Percentiles rank a stretch among this genome's conserved stretches.
Conservation (phyloP, 2,329 filamentous ascomycete species). For the Arthroderma sp. region DNA sequence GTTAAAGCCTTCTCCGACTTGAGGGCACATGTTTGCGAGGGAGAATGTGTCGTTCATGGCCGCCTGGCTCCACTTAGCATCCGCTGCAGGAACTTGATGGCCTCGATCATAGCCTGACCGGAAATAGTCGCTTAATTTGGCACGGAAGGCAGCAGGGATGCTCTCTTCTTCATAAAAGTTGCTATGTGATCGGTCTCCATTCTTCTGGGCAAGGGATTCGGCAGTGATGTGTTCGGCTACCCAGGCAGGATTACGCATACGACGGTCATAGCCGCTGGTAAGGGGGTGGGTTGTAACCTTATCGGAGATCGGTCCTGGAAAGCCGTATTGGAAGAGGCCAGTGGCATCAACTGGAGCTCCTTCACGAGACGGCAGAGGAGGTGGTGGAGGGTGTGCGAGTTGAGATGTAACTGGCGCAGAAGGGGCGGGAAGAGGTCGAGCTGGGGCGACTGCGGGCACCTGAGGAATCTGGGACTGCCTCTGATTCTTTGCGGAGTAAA, state of each 20-base stretch:
- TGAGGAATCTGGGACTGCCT: constrained; percentile 30
- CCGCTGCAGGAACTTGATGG: constrained; percentile 92
- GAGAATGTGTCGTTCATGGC: constrained; percentile 95
- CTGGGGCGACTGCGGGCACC: constrained; percentile 22
- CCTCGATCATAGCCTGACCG: constrained; percentile 90
- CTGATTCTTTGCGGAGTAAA: constrained; percentile 49
- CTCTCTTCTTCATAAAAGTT: constrained; percentile 66
- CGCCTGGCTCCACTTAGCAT: constrained; percentile 85
- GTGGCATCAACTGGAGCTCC: constrained; percentile 53
- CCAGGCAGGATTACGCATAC: constrained; percentile 84
- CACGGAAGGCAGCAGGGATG: constrained; percentile 78
- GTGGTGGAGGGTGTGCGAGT: constrained; percentile 19
- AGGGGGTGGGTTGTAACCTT: constrained; percentile 63
- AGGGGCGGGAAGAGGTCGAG: constrained; percentile 14
- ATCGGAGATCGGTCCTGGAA: constrained; percentile 81
- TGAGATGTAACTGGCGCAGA: constrained; percentile 13
- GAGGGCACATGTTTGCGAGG: constrained; percentile 93
- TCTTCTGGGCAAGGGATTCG: constrained; percentile 58
- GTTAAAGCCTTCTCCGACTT: constrained; percentile 97
- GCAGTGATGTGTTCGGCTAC: constrained; percentile 94
- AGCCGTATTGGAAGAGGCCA: constrained; percentile 73
- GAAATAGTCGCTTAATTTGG: constrained; percentile 84
- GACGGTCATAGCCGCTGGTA: constrained; percentile 79
- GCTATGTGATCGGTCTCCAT: constrained; percentile 74
- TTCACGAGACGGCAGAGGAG: constrained; percentile 19